Evolutionary conservation across 1,139 yeast genomes (phyloP).

Genomic region (Pichia sp.): DNA sequence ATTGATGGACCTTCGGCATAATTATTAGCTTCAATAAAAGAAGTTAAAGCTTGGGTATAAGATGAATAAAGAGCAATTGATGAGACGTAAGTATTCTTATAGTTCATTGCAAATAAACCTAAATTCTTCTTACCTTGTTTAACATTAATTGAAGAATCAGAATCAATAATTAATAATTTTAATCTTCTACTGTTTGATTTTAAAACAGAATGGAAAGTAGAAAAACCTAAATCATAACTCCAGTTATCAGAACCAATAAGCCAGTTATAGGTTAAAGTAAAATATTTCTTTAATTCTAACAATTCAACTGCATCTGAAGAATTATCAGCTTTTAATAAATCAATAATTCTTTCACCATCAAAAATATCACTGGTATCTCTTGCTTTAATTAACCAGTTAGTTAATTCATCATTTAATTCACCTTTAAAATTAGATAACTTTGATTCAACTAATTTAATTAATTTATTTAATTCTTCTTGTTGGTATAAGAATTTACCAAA

Average conservation of each 20-base stretch:
- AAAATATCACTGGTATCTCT: constrained; percentile 27
- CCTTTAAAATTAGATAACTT: constrained; percentile 32
- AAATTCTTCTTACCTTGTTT: constrained; percentile 76
- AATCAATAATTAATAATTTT: constrained; percentile 82
- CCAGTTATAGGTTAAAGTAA: constrained; percentile 60
- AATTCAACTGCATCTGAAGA: constrained; percentile 37
- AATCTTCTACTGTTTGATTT: constrained; percentile 63
- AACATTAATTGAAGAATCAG: constrained; percentile 66
- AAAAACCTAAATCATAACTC: constrained; percentile 88
- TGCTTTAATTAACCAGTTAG: constrained; percentile 60
- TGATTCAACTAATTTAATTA: constrained; percentile 47
- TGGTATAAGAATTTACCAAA: constrained; percentile 67
- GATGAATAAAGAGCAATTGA: constrained; percentile 92
- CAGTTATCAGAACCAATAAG: constrained; percentile 91
- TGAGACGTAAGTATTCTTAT: constrained; percentile 86
- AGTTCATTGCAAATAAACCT: constrained; percentile 93
- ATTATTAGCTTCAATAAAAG: constrained; percentile 80
- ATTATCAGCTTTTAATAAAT: constrained; percentile 22
- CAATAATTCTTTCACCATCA: constrained; percentile 32
- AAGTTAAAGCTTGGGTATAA: constrained; percentile 86
- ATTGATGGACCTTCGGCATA: constrained; percentile 81
- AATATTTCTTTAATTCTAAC: constrained; percentile 40
- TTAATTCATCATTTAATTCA: constrained; percentile 50
- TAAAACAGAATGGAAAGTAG: constrained; percentile 84
- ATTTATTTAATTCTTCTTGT: constrained; percentile 44